These are phyloP conservation scores for Arthrobotrys megalospora DNA, from an alignment of 2,329 filamentous ascomycete species.

Conservation along the genomic window DNA sequence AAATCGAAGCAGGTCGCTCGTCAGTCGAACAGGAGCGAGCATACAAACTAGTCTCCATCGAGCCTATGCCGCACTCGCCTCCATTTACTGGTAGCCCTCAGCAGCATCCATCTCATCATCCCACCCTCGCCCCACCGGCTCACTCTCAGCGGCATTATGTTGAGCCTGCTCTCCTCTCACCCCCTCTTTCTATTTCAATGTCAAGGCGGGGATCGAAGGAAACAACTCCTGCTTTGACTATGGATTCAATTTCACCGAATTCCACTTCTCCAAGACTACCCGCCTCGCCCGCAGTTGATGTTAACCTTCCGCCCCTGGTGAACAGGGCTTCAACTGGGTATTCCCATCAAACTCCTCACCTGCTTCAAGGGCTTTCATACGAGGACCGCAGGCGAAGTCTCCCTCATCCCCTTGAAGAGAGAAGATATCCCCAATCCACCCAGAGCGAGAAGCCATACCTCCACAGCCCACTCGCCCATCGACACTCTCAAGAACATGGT, in stretches of 20 bases:
- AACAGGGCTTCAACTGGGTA: conserved; percentile 57
- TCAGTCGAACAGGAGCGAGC: conserved; percentile 63
- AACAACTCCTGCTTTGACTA: conserved; percentile 78
- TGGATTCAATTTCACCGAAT: conserved; percentile 77
- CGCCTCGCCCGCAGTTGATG: conserved; percentile 64
- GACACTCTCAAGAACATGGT: conserved; percentile 57
- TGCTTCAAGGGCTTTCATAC: conserved; percentile 37
- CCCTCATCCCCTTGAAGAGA: conserved; percentile 56
- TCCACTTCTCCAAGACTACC: conserved; percentile 73
- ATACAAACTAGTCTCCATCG: conserved; percentile 61
- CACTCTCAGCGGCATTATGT: conserved; percentile 65
- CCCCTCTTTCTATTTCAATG: conserved; percentile 76
- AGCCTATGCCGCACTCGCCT: conserved; percentile 62
- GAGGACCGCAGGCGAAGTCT: conserved; percentile 58
- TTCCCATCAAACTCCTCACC: conserved; percentile 56
- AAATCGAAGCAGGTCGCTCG: conserved; percentile 61
- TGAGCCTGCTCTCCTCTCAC: conserved; percentile 73
- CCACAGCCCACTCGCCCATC: conserved; percentile 27
- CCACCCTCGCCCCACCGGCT: conserved; percentile 59
- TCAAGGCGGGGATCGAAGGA: conserved; percentile 74
- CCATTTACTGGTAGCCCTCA: conserved; percentile 65
- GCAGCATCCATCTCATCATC: conserved; percentile 61
- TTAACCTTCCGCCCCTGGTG: conserved; percentile 63
- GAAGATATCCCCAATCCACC: conserved; percentile 49
- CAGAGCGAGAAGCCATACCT: conserved; percentile 32